phyloP scores from a whole-genome alignment of 2,329 filamentous ascomycete genomes.

The Teratosphaeria nubilosa region DNA sequence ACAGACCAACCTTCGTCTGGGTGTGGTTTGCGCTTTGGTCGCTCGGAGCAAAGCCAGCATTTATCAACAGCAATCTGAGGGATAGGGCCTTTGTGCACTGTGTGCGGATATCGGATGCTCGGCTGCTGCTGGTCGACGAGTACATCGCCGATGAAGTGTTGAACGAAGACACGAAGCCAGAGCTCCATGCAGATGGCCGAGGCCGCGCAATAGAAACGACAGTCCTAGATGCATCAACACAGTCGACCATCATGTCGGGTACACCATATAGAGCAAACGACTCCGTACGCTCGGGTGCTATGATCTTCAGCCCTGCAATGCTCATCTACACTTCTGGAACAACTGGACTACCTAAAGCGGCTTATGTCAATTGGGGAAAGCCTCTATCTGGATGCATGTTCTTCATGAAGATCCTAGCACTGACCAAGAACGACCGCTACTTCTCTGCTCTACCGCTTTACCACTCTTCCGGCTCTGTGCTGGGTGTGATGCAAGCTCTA shows the following conservation, averaged over 20 bases:
- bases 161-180: slow-evolving; percentile 40
- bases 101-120: slow-evolving; percentile 55
- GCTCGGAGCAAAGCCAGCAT: slow-evolving; percentile 71
- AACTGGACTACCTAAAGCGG: slow-evolving; percentile 65
- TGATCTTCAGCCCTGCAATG: slow-evolving; percentile 47
- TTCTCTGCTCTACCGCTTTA: slow-evolving; percentile 86
- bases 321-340: slow-evolving; percentile 44
- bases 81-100: slow-evolving; percentile 65
- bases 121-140: slow-evolving; percentile 59
- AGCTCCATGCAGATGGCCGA: slow-evolving; percentile 36
- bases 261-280: slow-evolving; percentile 23
- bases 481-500: slow-evolving; percentile 53
- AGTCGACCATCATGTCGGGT: slow-evolving; percentile 29
- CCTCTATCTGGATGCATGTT: slow-evolving; percentile 14
- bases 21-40: slow-evolving; percentile 70
- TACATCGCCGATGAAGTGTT: slow-evolving; percentile 44
- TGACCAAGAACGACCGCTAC: slow-evolving; percentile 66
- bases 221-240: slow-evolving; percentile 53
- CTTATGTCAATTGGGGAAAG: slow-evolving; percentile 27
- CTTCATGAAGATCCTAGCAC: slow-evolving; percentile 39
- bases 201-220: slow-evolving; percentile 46
- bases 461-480: slow-evolving; percentile 65
- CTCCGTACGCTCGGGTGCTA: slow-evolving; percentile 18
- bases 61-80: slow-evolving; percentile 78
- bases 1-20: slow-evolving; percentile 68